phyloP scores from a whole-genome alignment of 148 eudicot species.

The Euryodendron excelsum region DNA sequence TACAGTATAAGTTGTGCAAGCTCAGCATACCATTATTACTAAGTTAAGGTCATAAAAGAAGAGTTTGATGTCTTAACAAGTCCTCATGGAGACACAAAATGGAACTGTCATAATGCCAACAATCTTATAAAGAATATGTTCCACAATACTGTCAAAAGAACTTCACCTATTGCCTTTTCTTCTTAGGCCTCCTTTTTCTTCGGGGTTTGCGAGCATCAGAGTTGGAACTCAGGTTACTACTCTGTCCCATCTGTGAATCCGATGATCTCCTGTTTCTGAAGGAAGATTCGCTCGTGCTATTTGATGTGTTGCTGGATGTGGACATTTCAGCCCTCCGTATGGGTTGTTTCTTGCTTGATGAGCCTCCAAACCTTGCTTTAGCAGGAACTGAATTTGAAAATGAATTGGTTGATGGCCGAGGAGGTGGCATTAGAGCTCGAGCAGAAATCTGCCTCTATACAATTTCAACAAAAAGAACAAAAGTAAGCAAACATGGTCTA shows the following conservation, averaged over 20 bases:
- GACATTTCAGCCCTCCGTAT: slow-evolving; percentile 35
- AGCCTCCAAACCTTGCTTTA: slow-evolving; percentile 38
- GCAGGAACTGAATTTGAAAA: slow-evolving; percentile 24
- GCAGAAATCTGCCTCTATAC: slow-evolving; percentile 71
- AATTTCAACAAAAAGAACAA: background rate
- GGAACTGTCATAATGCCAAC: background rate
- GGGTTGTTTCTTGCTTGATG: slow-evolving; percentile 47
- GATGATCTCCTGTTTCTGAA: slow-evolving; percentile 41
- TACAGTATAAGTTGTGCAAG: background rate
- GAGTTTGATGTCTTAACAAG: background rate
- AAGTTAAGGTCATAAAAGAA: background rate
- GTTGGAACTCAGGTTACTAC: slow-evolving; percentile 80
- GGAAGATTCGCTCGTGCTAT: slow-evolving; percentile 33
- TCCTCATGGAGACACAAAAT: background rate
- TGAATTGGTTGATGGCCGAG: slow-evolving; percentile 53
- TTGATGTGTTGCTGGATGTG: slow-evolving; percentile 47
- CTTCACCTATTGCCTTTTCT: slow-evolving; percentile 61
- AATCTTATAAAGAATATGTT: background rate
- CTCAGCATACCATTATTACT: background rate
- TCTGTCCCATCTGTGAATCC: slow-evolving; percentile 61
- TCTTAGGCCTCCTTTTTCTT: slow-evolving; percentile 95
- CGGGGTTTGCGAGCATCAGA: slow-evolving; percentile 82
- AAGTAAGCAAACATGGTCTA: background rate
- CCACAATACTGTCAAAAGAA: background rate
- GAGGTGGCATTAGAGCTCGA: slow-evolving; percentile 87